Conservation (phyloP, 495 filamentous ascomycete genomes). For the Eremomyces bilateralis region DNA sequence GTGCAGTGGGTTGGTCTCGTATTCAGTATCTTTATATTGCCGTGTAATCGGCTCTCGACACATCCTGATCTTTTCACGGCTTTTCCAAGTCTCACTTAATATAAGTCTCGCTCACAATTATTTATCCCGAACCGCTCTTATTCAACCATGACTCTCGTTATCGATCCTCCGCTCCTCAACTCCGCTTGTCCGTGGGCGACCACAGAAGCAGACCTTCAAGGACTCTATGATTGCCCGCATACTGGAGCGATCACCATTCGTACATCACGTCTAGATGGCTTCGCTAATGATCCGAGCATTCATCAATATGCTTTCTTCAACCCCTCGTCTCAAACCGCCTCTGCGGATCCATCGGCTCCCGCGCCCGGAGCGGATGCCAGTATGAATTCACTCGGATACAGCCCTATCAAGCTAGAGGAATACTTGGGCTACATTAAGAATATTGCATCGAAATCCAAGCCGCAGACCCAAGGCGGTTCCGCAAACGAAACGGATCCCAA, state of each 20-base stretch:
- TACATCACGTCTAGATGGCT: slow-evolving; percentile 36
- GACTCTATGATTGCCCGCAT: slow-evolving; percentile 31
- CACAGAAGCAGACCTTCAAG: slow-evolving; percentile 29
- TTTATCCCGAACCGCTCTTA: no score
- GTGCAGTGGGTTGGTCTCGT: no score
- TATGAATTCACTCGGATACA: slow-evolving; percentile 25
- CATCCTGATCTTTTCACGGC: no score
- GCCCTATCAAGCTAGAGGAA: slow-evolving; percentile 15
- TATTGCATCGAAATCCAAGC: slow-evolving; percentile 6
- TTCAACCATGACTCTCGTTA: no score
- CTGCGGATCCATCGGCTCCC: slow-evolving; percentile 1
- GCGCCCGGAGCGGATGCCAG: slow-evolving; percentile 11
- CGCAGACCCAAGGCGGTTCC: neutral
- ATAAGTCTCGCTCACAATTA: no score
- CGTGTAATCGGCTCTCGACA: no score
- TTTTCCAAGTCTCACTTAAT: no score
- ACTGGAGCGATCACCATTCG: slow-evolving; percentile 52
- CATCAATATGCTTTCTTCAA: slow-evolving; percentile 25
- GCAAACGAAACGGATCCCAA: slow-evolving; percentile 16
- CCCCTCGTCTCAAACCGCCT: slow-evolving; percentile 7
- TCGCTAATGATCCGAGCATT: slow-evolving; percentile 28
- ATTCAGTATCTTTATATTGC: no score
- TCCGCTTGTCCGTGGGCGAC: slow-evolving; percentile 52
- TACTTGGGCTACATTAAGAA: slow-evolving; percentile 17
- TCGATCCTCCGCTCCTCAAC: slow-evolving; percentile 46